Evolutionary conservation across 208 protist species (phyloP).

Genomic region (Acanthamoeba polyphaga): DNA sequence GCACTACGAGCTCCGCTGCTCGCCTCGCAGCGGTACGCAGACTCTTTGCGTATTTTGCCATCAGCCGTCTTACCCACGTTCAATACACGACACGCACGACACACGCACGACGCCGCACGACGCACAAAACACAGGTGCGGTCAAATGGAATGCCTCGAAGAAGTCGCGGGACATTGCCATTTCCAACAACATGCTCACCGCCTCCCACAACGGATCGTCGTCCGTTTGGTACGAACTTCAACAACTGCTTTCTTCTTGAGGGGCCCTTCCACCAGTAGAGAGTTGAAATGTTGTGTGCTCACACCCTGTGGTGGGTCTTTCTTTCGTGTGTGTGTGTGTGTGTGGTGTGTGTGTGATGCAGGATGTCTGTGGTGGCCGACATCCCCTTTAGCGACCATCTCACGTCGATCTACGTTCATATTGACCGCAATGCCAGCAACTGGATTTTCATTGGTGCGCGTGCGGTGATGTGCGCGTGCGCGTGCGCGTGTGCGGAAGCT

Average conservation of each 20-base stretch:
- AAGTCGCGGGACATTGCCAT: not conserved
- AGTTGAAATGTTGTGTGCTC: not conserved
- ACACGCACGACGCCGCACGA: not conserved
- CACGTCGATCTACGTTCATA: not conserved
- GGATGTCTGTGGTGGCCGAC: not conserved
- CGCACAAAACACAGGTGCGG: not conserved
- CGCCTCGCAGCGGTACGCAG: not conserved
- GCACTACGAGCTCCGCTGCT: not conserved
- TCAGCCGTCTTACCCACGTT: not conserved
- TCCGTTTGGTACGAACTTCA: not conserved
- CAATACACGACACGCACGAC: not conserved
- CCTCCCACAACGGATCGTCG: not conserved
- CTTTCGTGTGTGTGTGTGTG: not conserved
- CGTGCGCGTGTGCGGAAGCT: not conserved
- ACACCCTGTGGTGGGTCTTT: not conserved
- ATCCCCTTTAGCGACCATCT: conserved; percentile 22
- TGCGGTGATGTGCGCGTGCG: not conserved
- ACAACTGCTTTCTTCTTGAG: not conserved
- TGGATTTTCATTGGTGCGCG: conserved; percentile 33
- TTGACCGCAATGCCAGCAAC: conserved; percentile 13
- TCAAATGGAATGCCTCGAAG: conserved; percentile 1
- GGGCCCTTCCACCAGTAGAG: not conserved
- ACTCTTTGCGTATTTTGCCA: not conserved
- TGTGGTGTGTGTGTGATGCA: not conserved
- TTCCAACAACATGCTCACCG: not conserved